These are phyloP conservation scores for Chalciporus piperatus DNA, from an alignment of 768 basidiomycete species.

Conservation along the genomic window DNA sequence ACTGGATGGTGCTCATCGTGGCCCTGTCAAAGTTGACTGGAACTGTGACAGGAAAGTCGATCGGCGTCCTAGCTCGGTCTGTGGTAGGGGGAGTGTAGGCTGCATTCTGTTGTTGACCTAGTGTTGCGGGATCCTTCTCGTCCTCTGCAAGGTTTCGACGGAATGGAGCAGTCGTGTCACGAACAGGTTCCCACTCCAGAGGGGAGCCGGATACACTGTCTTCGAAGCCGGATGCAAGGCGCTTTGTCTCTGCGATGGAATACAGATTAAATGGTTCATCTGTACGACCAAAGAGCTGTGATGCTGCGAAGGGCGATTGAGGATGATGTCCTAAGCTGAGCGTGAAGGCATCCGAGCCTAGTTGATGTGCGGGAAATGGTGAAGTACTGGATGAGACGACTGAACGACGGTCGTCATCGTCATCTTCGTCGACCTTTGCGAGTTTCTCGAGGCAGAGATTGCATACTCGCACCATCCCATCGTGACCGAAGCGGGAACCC, in stretches of 20 bases:
- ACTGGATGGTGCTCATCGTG: conserved; percentile 71
- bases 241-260: conserved; percentile 76
- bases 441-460: conserved; percentile 94
- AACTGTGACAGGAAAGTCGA: conserved; percentile 55
- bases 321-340: conserved; percentile 49
- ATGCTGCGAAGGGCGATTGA: conserved; percentile 86
- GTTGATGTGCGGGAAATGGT: conserved; percentile 76
- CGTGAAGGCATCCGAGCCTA: conserved; percentile 46
- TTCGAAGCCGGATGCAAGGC: conserved; percentile 52
- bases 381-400: conserved; percentile 68
- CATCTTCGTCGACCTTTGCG: conserved; percentile 82
- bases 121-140: conserved; percentile 55
- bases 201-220: conserved; percentile 54
- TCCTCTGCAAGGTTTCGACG: conserved; percentile 73
- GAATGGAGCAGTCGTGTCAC: conserved; percentile 68
- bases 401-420: conserved; percentile 86
- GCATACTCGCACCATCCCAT: conserved; percentile 95
- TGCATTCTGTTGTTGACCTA: conserved; percentile 38
- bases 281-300: conserved; percentile 75
- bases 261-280: conserved; percentile 80
- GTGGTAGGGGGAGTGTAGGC: conserved; percentile 26
- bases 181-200: conserved; percentile 45
- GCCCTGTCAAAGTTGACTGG: conserved; percentile 49
- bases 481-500: conserved; percentile 87
- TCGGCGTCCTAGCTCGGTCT: conserved; percentile 45